A percentile compares a stretch with the other conserved stretches of the same genome.
phyloP scores from a whole-genome alignment of 2,329 filamentous ascomycete species.

The Diaporthe velutina region DNA sequence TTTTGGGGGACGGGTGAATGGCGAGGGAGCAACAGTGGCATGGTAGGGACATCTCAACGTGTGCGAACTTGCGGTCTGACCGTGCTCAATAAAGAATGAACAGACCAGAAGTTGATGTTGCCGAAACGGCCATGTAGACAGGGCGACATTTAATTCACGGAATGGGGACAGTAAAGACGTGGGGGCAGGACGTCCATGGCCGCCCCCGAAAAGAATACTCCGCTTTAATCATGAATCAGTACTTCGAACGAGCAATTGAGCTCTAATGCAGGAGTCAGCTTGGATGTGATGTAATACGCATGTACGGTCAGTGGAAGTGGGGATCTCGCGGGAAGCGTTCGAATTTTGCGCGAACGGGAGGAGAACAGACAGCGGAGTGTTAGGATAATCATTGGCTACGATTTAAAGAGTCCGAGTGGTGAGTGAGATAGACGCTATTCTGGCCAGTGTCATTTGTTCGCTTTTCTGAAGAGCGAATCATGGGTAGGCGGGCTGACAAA shows the following conservation, averaged over 20 bases:
- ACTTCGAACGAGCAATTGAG: neutral
- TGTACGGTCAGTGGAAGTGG: slow-evolving; percentile 5
- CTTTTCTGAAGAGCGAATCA: neutral
- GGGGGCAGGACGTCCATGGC: neutral
- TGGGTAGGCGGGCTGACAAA: neutral
- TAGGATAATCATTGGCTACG: slow-evolving; percentile 1
- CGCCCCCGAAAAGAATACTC: neutral
- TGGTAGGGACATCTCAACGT: neutral
- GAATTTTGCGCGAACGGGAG: slow-evolving; percentile 2
- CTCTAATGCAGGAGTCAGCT: neutral
- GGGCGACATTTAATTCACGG: neutral
- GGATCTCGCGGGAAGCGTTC: slow-evolving; percentile 5
- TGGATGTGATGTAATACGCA: slow-evolving; percentile 6
- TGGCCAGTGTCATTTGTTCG: neutral
- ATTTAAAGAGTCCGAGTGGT: neutral
- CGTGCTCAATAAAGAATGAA: neutral
- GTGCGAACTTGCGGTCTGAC: neutral
- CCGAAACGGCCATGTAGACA: neutral
- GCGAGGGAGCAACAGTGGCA: neutral
- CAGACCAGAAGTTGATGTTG: neutral
- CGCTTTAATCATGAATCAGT: neutral
- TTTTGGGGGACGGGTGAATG: neutral
- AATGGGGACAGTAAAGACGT: neutral
- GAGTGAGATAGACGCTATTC: slow-evolving; percentile 8
- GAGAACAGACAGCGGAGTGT: neutral